A percentile compares a stretch with the other conserved stretches of the same genome.
Evolutionary conservation across 306 rosid genomes (phyloP).

Genomic region (Sophora flavescens): DNA sequence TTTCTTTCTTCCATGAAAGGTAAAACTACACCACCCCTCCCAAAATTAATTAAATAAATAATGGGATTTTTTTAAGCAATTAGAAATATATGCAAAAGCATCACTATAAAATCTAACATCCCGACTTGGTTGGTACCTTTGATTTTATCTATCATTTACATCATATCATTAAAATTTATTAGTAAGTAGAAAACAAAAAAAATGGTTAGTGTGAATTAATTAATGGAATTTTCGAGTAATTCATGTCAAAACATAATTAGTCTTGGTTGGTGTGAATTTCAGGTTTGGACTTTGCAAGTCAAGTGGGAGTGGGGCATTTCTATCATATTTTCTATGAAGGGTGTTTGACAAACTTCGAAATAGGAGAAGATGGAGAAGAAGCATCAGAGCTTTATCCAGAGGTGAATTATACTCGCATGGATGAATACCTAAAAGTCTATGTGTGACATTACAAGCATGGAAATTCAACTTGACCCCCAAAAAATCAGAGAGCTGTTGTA

Average conservation of each 20-base stretch:
- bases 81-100: too few species aligned
- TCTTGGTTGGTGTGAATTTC: conserved; percentile 9
- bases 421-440: conserved; percentile 60
- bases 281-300: conserved; percentile 57
- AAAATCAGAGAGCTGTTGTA: background rate
- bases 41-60: too few species aligned
- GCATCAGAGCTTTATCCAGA: conserved; percentile 91
- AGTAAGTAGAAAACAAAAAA: too few species aligned
- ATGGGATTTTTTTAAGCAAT: too few species aligned
- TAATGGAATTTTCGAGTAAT: background rate
- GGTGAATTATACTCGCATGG: conserved; percentile 76
- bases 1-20: conserved; percentile 75
- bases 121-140: too few species aligned
- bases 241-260: background rate
- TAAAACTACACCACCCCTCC: conserved; percentile 3
- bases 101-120: too few species aligned
- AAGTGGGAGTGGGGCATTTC: conserved; percentile 77
- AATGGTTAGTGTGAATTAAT: too few species aligned
- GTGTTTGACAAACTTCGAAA: conserved; percentile 73
- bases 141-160: too few species aligned
- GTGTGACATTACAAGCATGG: conserved; percentile 21
- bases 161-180: too few species aligned
- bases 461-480: conserved; percentile 2
- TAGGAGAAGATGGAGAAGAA: conserved; percentile 75
- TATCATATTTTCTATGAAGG: conserved; percentile 84